These are phyloP conservation scores for Ophiocytium majus DNA, from an alignment of 352 stramenopile species.

Conservation along the genomic window DNA sequence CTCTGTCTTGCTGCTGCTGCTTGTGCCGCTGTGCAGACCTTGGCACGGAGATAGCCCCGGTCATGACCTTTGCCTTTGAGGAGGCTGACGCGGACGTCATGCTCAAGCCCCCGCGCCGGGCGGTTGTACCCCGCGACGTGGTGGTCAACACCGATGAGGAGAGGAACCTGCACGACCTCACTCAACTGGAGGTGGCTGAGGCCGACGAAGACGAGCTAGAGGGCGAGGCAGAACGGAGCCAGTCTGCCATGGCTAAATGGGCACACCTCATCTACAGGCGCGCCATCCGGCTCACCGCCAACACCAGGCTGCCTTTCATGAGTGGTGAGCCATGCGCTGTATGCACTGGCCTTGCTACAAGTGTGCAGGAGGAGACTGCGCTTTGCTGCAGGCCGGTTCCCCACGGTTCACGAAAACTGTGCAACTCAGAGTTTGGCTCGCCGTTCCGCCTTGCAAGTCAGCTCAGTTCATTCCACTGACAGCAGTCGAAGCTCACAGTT, in stretches of 20 bases:
- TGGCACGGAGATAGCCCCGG: background rate
- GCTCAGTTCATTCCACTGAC: too few relatives aligned
- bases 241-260: background rate
- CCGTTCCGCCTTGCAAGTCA: too few relatives aligned
- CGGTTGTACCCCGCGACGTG: conserved; percentile 5
- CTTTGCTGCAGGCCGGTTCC: background rate
- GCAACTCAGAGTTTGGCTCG: too few relatives aligned
- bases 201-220: conserved; percentile 13
- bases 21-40: background rate
- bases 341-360: background rate
- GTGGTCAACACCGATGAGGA: background rate
- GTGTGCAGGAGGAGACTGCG: background rate
- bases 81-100: background rate
- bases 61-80: background rate
- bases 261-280: too few relatives aligned
- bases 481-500: too few relatives aligned
- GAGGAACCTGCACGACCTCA: background rate
- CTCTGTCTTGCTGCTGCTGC: too few relatives aligned
- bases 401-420: too few relatives aligned
- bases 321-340: background rate
- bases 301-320: background rate
- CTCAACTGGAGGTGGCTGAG: background rate
- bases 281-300: background rate
- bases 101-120: conserved; percentile 5
- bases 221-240: background rate